Evolutionary conservation across 805 yeast genomes (phyloP).

Genomic region (Metschnikowia chrysomelidarum): DNA sequence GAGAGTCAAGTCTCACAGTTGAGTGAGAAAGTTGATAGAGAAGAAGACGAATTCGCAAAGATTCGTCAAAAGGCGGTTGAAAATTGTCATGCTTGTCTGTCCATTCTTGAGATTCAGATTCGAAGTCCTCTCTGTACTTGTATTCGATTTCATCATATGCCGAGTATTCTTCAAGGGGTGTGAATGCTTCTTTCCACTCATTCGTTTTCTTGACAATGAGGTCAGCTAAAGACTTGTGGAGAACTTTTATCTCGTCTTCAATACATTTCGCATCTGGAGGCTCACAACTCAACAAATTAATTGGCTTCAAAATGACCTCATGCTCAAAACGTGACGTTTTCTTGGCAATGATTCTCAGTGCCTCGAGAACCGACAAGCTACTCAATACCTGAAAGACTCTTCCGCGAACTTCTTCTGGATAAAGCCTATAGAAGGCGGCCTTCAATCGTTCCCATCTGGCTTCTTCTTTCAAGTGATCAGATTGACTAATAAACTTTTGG

Average conservation of each 20-base stretch:
- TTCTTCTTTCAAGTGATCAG: conserved; percentile 4
- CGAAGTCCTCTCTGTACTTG: background rate
- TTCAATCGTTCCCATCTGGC: conserved; percentile 6
- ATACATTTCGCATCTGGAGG: too few relatives aligned
- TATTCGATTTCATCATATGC: background rate
- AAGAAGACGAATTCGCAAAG: background rate
- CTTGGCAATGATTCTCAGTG: conserved; percentile 6
- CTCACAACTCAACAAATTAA: too few relatives aligned
- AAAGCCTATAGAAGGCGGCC: conserved; percentile 2
- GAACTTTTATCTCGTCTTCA: too few relatives aligned
- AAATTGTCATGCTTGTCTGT: background rate
- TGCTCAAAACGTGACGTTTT: background rate
- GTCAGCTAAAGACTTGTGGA: too few relatives aligned
- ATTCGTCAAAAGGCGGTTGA: background rate
- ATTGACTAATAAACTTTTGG: conserved; percentile 1
- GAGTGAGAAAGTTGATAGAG: conserved; percentile 4
- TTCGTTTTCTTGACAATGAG: too few relatives aligned
- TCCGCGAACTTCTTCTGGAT: background rate
- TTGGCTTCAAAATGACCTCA: conserved; percentile 3
- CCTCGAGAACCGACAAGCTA: background rate
- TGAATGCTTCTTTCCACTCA: background rate
- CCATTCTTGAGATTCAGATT: background rate
- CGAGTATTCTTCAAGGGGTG: background rate
- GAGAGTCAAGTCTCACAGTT: conserved; percentile 2
- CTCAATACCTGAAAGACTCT: background rate